phyloP scores from a whole-genome alignment of 176 grass and related monocot genomes.

The Ensete glaucum region DNA sequence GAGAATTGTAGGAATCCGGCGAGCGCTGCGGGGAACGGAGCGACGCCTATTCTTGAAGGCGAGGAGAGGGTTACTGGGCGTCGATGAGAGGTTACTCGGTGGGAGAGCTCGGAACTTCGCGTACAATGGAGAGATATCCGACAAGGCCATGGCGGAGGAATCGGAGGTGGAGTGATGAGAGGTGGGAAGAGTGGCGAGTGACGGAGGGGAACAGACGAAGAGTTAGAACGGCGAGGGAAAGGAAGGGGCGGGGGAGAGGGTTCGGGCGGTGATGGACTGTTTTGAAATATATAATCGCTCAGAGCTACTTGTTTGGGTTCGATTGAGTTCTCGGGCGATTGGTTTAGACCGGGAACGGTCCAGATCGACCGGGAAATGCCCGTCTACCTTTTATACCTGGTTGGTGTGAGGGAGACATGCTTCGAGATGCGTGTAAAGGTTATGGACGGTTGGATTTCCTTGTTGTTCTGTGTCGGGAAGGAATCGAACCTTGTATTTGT shows the following conservation, averaged over 20 bases:
- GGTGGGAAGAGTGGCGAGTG: slow-evolving; percentile 7
- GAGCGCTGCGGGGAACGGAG: background rate
- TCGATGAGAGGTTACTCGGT: slow-evolving; percentile 15
- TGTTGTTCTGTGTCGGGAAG: too few relatives aligned
- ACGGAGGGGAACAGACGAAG: background rate
- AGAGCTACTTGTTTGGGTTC: background rate
- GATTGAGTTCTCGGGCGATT: background rate
- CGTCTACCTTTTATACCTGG: background rate
- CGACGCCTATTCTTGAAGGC: slow-evolving; percentile 8
- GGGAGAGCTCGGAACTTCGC: slow-evolving; percentile 13
- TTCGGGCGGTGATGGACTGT: background rate
- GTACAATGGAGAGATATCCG: slow-evolving; percentile 23
- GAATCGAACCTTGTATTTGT: too few relatives aligned
- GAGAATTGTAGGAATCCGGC: slow-evolving; percentile 26
- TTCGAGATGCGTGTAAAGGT: too few relatives aligned
- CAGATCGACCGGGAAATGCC: background rate
- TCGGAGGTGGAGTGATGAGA: slow-evolving; percentile 8
- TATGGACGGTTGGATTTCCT: too few relatives aligned
- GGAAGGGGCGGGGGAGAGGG: background rate
- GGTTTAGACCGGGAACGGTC: background rate
- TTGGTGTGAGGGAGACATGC: too few relatives aligned
- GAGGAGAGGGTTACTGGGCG: slow-evolving; percentile 1
- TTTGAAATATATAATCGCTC: background rate
- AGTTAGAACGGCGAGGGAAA: slow-evolving; percentile 21
- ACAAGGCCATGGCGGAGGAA: slow-evolving; percentile 19